Evolutionary conservation across 148 eudicot genomes (phyloP).

Genomic region (Oxyria digyna): DNA sequence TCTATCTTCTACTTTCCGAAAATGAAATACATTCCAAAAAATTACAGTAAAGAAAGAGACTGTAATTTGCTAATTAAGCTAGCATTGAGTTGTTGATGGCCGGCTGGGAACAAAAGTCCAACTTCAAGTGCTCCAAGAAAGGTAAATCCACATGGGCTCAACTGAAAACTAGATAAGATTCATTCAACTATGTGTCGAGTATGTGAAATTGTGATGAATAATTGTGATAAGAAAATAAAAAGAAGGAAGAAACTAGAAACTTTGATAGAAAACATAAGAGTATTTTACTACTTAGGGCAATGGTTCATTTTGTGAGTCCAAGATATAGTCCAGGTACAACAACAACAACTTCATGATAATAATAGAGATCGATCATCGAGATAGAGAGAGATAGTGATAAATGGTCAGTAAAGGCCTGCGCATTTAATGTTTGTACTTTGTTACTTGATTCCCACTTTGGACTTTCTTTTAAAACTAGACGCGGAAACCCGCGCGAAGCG

Average conservation of each 20-base stretch:
- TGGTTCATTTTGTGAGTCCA: background rate
- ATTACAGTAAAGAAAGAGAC: too few relatives aligned
- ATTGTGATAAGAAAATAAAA: background rate
- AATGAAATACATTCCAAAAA: too few relatives aligned
- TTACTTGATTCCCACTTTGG: background rate
- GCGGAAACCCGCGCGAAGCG: too few relatives aligned
- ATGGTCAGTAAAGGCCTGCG: background rate
- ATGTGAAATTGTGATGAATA: background rate
- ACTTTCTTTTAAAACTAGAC: background rate
- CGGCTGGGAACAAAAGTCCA: background rate
- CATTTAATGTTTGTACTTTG: background rate
- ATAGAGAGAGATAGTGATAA: background rate
- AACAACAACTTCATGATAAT: background rate
- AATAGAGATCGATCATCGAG: too few relatives aligned
- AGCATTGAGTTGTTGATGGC: too few relatives aligned
- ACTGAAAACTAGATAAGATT: conserved; percentile 1
- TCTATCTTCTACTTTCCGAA: too few relatives aligned
- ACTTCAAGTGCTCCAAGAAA: background rate
- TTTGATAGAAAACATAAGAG: background rate
- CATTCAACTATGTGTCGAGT: too few relatives aligned
- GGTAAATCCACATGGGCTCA: background rate
- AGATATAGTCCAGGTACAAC: background rate
- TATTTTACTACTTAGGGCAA: background rate
- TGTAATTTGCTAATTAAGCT: too few relatives aligned
- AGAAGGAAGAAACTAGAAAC: background rate